A percentile compares a stretch with the other conserved stretches of the same genome.
phyloP scores from a whole-genome alignment of 2,329 filamentous ascomycete genomes.

The Penicillium hordei region DNA sequence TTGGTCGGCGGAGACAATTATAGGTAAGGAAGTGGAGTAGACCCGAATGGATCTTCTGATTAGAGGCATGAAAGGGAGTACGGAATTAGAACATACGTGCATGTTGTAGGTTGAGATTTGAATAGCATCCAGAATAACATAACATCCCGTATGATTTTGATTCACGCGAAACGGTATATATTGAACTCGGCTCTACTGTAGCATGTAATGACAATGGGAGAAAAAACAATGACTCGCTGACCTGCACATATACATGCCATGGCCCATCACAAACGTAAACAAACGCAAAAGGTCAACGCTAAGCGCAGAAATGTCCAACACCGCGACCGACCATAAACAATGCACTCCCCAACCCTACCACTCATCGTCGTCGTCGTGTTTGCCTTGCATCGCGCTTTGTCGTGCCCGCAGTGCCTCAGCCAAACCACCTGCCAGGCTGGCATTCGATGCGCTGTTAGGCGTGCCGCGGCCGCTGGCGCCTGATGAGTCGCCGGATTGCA shows the following conservation, averaged over 20 bases:
- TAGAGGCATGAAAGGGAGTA: too few relatives aligned
- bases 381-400: slow-evolving; percentile 72
- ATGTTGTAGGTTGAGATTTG: not conserved
- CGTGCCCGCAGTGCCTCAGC: slow-evolving; percentile 76
- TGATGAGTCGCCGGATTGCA: slow-evolving; percentile 52
- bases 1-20: too few relatives aligned
- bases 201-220: not conserved
- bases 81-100: too few relatives aligned
- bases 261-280: slow-evolving; percentile 1
- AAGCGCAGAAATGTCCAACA: slow-evolving; percentile 25
- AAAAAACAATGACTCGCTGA: slow-evolving; percentile 6
- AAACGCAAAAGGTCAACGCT: slow-evolving; percentile 22
- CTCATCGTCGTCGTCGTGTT: slow-evolving; percentile 68
- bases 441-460: slow-evolving; percentile 56
- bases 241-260: slow-evolving; percentile 5
- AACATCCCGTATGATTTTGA: not conserved
- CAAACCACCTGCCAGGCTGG: slow-evolving; percentile 70
- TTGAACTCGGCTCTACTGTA: not conserved
- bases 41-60: too few relatives aligned
- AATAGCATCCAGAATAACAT: not conserved
- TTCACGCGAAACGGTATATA: slow-evolving; percentile 11
- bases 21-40: too few relatives aligned
- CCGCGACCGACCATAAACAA: slow-evolving; percentile 15
- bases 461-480: slow-evolving; percentile 68
- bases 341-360: slow-evolving; percentile 51